Base-by-base conservation (phyloP, 2,329 filamentous ascomycete species). In the Cladosporium sp. region DNA sequence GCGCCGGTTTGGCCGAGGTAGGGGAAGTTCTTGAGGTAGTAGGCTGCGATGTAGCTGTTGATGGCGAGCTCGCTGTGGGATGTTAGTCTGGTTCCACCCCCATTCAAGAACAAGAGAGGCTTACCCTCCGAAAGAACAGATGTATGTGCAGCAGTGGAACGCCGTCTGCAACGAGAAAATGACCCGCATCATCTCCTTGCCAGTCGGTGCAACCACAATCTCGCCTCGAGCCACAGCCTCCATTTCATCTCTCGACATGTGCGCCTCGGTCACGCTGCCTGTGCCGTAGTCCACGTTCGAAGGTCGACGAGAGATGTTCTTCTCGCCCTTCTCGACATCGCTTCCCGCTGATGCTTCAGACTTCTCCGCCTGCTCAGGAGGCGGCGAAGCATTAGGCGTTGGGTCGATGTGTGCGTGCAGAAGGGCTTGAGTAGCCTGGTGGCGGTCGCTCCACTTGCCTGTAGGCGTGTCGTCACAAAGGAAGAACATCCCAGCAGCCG, bases 391-490 rank as follows among this genome's bases (percentile, higher is more conserved):
- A 26, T 53, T 36, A 3, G 56, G 48, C 10, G 56, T 51, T 3
- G 54, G 25, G 16, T 58, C 54, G 11, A 65, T 21, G 26, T 65
- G 63, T 25, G 63, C 63, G 32, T 65, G 54, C 25, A 65, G 39
- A 8, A 65, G 46, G 53, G 56, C 56, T 30, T 54, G 63, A 26
- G 63, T 54, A 69, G 82, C 84, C 23, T 85, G 78, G 61, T 87
- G 84, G 30, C 91, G 86, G 36, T 93, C 88, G 5, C 85, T 85
- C 92, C 92, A 96, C 69, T 86, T 87, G 32, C 92, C 91, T 0
- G 86, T 89, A 0, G 92, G 92, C 0, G 91, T 93, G 72, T 96
- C 92, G 2, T 89, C 86, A 72, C 91, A 93, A 13, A 91, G 79
- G 25, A 91, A 73, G 5, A 94, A 77, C 81, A 96, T 88, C 21